These are phyloP conservation scores for Hyaloscypha finlandica DNA, from an alignment of 495 filamentous ascomycete genomes.

Conservation along the genomic window DNA sequence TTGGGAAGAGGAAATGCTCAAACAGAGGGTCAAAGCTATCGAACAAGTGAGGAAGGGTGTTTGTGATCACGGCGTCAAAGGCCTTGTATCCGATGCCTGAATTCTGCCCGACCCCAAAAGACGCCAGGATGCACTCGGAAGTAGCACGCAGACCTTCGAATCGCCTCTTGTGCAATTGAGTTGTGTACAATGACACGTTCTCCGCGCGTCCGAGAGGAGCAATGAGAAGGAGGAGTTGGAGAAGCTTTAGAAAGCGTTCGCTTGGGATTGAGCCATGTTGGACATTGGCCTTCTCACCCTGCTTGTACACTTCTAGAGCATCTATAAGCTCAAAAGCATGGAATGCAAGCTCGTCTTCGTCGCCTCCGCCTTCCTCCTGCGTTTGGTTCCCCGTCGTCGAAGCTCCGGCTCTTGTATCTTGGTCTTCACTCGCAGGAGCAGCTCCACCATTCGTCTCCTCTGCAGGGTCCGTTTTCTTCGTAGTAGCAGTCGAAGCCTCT, in stretches of 20 bases:
- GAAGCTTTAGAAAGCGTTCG: constrained; percentile 13
- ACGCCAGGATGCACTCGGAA: constrained; percentile 9
- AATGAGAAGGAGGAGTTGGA: constrained; percentile 13
- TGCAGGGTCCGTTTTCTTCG: constrained; percentile 4
- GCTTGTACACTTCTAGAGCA: constrained; percentile 11
- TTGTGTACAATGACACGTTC: constrained; percentile 13
- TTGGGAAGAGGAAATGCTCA: constrained; percentile 17
- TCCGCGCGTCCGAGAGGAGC: constrained; percentile 9
- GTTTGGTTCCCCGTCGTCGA: background rate
- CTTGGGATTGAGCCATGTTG: constrained; percentile 5
- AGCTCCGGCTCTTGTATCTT: background rate
- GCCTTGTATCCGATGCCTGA: constrained; percentile 10
- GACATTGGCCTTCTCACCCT: background rate
- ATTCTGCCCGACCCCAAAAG: constrained; percentile 6
- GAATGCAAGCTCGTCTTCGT: constrained; percentile 8
- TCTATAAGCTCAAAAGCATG: constrained; percentile 14
- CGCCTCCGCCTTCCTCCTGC: background rate
- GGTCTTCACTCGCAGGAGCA: background rate
- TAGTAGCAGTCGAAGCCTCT: constrained; percentile 6
- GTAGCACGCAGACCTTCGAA: constrained; percentile 3
- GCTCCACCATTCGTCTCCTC: background rate
- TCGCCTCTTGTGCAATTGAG: constrained; percentile 6
- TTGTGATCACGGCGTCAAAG: constrained; percentile 11
- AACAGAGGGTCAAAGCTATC: constrained; percentile 13
- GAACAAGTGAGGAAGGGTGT: constrained; percentile 11